Evolutionary conservation across 495 filamentous ascomycete genomes (phyloP), one percentile per base, ranked within the genome.

Genomic region (Neurospora tetraspora): DNA sequence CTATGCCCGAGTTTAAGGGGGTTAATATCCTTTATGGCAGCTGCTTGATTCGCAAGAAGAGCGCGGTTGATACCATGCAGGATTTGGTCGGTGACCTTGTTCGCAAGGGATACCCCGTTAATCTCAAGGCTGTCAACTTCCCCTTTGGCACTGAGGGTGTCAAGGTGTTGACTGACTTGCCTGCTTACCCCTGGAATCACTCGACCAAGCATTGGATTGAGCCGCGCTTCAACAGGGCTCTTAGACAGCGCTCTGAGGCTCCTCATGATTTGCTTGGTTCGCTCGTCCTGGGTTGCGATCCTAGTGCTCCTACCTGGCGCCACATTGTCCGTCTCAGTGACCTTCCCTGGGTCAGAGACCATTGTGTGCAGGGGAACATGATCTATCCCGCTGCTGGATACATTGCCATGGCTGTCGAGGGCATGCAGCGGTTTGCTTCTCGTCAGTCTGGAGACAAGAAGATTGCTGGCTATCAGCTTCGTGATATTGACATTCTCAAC

Each of bases 331-430:
- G 80, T 2, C 59, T 81, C 0, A 72, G 71, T 1, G 86, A 89
- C 69, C 53, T 81, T 0, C 83, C 85, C 0, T 89, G 86, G 87
- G 47, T 88, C 0, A 53, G 76, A 2, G 85, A 86, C 38, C 87
- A 89, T 73, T 69, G 74, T 23, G 73, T 82, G 0, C 80, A 82
- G 69, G 74, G 73, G n/a, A 78, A 78, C 47, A 79, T 78, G 39
- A 77, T 91, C 1, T 88, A 88, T 53, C 89, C 89, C 2, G 88
- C 82, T 12, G 83, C 88, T 5, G 85, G 83, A 0, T 88, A 86
- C 71, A 74, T 86, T 14, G 76, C 81, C 5, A 86, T 86, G 77
- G 87, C 85, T 4, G 72, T 88, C 1, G 89, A 91, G 73, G 84
- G 81, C 0, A 74, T 77, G 69, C 39, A 39, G 4, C 71, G 78